Evolutionary conservation across 129 eudicot species (phyloP).

Genomic region (Artemisia argyi): DNA sequence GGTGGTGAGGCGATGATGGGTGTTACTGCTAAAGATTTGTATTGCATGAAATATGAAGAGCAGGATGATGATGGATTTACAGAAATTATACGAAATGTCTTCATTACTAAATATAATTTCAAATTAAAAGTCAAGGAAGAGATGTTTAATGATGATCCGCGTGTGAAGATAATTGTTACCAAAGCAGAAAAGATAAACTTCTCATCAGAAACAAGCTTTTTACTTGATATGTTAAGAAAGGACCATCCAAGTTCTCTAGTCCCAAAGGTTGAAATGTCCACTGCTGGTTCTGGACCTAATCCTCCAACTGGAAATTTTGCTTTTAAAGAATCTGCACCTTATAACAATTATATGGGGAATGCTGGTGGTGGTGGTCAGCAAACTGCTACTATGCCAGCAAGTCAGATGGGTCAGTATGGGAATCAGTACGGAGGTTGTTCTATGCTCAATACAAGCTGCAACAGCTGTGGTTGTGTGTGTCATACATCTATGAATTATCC

Average conservation of each 20-base stretch:
- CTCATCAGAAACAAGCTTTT: conserved; percentile 49
- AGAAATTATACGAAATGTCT: conserved; percentile 45
- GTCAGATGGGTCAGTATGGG: conserved; percentile 43
- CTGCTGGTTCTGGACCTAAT: not conserved
- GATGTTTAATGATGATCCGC: conserved; percentile 67
- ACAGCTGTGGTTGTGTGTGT: conserved; percentile 67
- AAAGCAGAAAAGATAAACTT: conserved; percentile 61
- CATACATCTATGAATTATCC: conserved; percentile 68
- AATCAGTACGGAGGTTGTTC: conserved; percentile 41
- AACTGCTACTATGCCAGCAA: conserved; percentile 3
- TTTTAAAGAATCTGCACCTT: conserved; percentile 29
- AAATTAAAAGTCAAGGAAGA: conserved; percentile 93
- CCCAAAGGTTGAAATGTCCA: conserved; percentile 31
- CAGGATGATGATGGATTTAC: conserved; percentile 67
- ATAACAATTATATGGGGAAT: conserved; percentile 30
- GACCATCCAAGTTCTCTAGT: conserved; percentile 32
- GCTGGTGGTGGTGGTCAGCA: conserved; percentile 16
- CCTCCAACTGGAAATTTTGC: not conserved
- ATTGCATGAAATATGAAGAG: conserved; percentile 56
- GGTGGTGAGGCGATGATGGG: conserved; percentile 73
- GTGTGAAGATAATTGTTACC: conserved; percentile 69
- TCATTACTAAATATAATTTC: conserved; percentile 42
- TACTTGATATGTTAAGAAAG: conserved; percentile 43
- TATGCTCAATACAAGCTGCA: conserved; percentile 45
- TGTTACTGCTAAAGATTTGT: conserved; percentile 69